phyloP scores from a whole-genome alignment of 176 grass and related monocot species.

The Secale cereale region DNA sequence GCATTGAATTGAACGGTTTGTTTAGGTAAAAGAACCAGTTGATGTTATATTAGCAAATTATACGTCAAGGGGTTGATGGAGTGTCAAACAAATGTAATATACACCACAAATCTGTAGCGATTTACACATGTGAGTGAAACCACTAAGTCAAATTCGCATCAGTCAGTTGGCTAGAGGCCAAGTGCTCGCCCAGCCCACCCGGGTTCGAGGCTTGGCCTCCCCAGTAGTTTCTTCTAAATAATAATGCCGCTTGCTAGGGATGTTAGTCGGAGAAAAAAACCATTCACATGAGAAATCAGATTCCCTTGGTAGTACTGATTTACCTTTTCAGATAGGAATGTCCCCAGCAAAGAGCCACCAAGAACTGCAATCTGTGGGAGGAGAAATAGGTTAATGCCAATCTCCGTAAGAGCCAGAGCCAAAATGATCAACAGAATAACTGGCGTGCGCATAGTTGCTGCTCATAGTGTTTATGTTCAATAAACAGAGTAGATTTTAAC shows the following conservation, averaged over 20 bases:
- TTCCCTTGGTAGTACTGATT: background rate
- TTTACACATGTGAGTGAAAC: background rate
- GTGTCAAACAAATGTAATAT: background rate
- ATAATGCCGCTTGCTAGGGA: background rate
- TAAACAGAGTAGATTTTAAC: conserved; percentile 5
- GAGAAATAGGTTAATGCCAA: conserved; percentile 12
- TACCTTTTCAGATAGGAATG: conserved; percentile 95
- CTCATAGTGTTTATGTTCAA: background rate
- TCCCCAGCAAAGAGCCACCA: conserved; percentile 93
- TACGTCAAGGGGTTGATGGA: background rate
- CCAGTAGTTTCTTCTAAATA: background rate
- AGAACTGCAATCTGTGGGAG: conserved; percentile 79
- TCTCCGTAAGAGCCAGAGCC: background rate
- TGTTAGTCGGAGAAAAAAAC: background rate
- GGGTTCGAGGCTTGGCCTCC: no score
- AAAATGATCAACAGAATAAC: background rate
- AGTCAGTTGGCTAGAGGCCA: background rate
- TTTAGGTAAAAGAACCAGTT: background rate
- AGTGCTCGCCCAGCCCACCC: background rate
- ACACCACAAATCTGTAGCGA: background rate
- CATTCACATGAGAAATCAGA: background rate
- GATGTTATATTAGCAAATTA: background rate
- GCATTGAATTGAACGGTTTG: background rate
- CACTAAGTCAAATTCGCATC: background rate
- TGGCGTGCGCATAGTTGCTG: background rate